Percentiles rank a stretch among this genome's conserved stretches.
These are phyloP conservation scores for Aspergillus affinis DNA, from an alignment of 495 filamentous ascomycete genomes.

Conservation along the genomic window DNA sequence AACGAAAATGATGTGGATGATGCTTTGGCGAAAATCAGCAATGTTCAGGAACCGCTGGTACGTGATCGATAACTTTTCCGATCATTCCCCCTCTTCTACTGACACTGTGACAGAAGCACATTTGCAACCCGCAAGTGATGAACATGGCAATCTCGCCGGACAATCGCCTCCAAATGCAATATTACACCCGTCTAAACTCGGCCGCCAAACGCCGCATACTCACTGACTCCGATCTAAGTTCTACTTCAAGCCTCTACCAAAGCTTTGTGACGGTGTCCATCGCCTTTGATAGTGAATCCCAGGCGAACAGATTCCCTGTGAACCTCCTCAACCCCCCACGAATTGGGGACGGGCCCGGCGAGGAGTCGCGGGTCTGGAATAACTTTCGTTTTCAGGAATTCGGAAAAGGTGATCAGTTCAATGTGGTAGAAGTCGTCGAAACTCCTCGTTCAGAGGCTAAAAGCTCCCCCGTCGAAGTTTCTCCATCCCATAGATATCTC, in stretches of 20 bases:
- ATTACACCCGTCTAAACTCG: slow-evolving; percentile 16
- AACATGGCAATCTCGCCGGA: slow-evolving; percentile 12
- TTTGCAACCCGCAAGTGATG: slow-evolving; percentile 6
- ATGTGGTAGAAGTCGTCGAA: background rate
- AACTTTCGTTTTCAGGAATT: slow-evolving; percentile 25
- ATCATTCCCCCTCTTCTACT: background rate
- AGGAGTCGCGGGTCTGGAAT: slow-evolving; percentile 24
- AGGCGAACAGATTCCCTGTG: slow-evolving; percentile 9
- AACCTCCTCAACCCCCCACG: slow-evolving; percentile 15
- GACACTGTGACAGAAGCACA: slow-evolving; percentile 9
- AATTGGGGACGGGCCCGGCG: slow-evolving; percentile 10
- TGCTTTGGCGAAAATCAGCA: slow-evolving; percentile 65
- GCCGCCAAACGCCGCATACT: slow-evolving; percentile 21
- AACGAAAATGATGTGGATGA: slow-evolving; percentile 59
- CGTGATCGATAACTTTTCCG: background rate
- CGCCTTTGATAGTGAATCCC: slow-evolving; percentile 16
- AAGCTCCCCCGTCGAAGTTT: background rate
- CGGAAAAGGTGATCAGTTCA: slow-evolving; percentile 16
- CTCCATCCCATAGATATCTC: slow-evolving; percentile 20
- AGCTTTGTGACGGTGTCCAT: slow-evolving; percentile 20
- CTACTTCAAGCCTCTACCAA: slow-evolving; percentile 12
- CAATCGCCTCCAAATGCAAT: slow-evolving; percentile 13
- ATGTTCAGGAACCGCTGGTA: slow-evolving; percentile 54
- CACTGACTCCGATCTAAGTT: slow-evolving; percentile 13
- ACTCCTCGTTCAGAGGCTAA: background rate